These are phyloP conservation scores for Ophiostoma australiae DNA, from an alignment of 2,329 filamentous ascomycete species.

Conservation along the genomic window DNA sequence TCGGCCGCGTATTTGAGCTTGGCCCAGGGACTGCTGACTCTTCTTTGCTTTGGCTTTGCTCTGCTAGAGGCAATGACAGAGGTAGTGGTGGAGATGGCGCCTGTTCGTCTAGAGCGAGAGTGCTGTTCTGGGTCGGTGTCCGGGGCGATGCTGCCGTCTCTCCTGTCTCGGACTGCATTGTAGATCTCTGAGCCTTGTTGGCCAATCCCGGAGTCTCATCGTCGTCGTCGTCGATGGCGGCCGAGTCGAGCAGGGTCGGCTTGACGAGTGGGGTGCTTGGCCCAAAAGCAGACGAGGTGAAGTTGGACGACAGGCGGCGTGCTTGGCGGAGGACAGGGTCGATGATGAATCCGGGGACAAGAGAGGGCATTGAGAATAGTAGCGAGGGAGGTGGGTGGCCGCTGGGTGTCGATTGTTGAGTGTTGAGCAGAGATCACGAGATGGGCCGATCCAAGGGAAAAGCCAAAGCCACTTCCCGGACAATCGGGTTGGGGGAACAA, in stretches of 20 bases:
- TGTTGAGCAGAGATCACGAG: neutral
- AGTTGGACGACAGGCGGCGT: slow-evolving; percentile 52
- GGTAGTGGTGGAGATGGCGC: neutral
- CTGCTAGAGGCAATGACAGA: neutral
- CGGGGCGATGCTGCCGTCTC: neutral
- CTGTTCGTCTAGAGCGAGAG: neutral
- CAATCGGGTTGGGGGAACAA: neutral
- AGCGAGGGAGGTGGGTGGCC: neutral
- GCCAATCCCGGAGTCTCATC: slow-evolving; percentile 29
- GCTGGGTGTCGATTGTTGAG: neutral
- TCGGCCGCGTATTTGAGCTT: neutral
- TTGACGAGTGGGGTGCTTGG: slow-evolving; percentile 35
- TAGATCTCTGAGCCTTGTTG: neutral
- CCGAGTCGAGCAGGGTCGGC: slow-evolving; percentile 20
- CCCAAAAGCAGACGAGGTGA: slow-evolving; percentile 29
- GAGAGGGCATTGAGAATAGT: slow-evolving; percentile 49
- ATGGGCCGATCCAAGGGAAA: neutral
- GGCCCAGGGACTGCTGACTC: neutral
- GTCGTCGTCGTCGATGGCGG: slow-evolving; percentile 21
- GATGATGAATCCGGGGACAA: slow-evolving; percentile 61
- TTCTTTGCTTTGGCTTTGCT: neutral
- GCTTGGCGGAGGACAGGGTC: slow-evolving; percentile 63
- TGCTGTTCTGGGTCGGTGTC: neutral
- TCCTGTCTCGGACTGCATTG: neutral
- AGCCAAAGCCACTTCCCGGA: neutral